These are phyloP conservation scores for Boletus rex-veris DNA, from an alignment of 768 basidiomycete species.

Conservation along the genomic window DNA sequence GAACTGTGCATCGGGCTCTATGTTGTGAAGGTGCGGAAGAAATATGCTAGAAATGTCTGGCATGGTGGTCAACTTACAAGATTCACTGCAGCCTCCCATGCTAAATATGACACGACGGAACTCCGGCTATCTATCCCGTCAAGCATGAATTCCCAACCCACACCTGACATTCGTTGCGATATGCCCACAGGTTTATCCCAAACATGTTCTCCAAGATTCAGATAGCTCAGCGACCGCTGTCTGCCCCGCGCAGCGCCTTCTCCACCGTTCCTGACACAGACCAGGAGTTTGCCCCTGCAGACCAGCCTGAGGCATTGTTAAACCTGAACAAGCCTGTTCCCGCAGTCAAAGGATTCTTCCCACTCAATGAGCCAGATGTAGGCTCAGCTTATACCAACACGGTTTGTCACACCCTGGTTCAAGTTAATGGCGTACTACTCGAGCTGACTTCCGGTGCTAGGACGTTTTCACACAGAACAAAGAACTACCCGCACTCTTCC, in stretches of 20 bases:
- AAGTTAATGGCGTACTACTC: background rate
- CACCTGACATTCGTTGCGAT: too few relatives aligned
- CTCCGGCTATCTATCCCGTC: background rate
- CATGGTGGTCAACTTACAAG: conserved; percentile 9
- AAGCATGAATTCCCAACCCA: background rate
- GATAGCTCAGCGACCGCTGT: background rate
- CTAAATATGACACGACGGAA: background rate
- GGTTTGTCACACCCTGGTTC: conserved; percentile 3
- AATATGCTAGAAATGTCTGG: conserved; percentile 27
- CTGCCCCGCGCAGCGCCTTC: background rate
- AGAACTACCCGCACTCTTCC: conserved; percentile 56
- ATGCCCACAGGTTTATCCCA: background rate
- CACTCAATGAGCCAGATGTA: conserved; percentile 56
- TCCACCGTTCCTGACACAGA: background rate
- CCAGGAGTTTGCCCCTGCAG: background rate
- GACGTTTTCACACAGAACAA: conserved; percentile 45
- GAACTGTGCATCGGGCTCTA: conserved; percentile 53
- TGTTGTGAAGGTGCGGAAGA: conserved; percentile 40
- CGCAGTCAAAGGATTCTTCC: conserved; percentile 52
- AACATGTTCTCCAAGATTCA: background rate
- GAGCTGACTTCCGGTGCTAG: conserved; percentile 11
- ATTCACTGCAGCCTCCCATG: background rate
- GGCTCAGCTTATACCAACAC: conserved; percentile 38
- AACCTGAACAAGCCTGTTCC: conserved; percentile 48
- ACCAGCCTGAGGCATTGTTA: background rate